Evolutionary conservation across 495 filamentous ascomycete species (phyloP), one percentile per base, ranked within the genome.

Genomic region (Aspergillus incahuasiensis): DNA sequence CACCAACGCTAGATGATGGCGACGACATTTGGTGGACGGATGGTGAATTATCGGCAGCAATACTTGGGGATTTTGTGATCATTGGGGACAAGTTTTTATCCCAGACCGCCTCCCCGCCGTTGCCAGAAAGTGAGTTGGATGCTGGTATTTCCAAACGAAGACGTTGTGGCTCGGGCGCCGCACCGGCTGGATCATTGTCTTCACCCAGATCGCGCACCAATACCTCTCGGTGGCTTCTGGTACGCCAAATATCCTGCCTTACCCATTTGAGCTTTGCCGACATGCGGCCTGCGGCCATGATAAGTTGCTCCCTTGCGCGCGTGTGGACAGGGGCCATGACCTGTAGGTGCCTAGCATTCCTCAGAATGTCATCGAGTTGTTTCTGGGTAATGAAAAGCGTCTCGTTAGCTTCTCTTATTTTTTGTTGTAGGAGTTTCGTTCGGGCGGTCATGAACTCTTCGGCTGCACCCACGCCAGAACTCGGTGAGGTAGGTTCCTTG

Each of bases 241-340:
- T 79, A 22, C 86, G 89, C 91, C 90, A 97, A 12, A 96, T 92
- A 57, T 96, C 91, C 67, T 92, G 90, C 55, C 94, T 79, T 18
- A 86, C 83, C 92, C 92, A 97, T 65, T 95, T 92, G 35, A 97
- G 74, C 62, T 94, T 92, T 6, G 91, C 91, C 21, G 92, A 83
- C 73, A 96, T 86, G 11, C 87, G 82, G 3, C 85, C 91, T 13
- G 94, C 95, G 30, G 90, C 86, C 60, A 90, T 77, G 20, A 97
- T 80, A 52, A 97, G 82, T 25, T 89, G 81, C 63, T 97, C 94
- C 50, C 94, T 78, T 6, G 91, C 92, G 63, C 89, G 89, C 2
- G 85, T 81, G 60, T 94, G 86, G 44, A 97, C 89, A 0, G 94
- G 94, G 2, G 92, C 90, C 9, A 96, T 72, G 39, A 99, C 83